A percentile compares a stretch with the other conserved stretches of the same genome.
Conservation (phyloP, 1,284 basidiomycete genomes). For the Ganoderma multipileum region DNA sequence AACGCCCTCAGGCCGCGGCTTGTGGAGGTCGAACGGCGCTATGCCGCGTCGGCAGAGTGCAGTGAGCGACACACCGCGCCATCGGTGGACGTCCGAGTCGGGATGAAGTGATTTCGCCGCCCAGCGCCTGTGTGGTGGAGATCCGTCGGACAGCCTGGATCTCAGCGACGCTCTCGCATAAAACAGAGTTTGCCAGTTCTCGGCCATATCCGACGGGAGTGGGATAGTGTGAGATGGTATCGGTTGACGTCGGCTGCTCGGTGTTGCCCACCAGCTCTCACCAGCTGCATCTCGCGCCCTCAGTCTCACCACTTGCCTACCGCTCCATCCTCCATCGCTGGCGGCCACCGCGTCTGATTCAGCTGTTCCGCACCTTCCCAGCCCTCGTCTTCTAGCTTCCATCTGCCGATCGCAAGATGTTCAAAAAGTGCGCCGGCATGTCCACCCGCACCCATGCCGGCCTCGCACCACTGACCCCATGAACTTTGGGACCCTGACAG, state of each 20-base stretch:
- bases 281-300: not conserved
- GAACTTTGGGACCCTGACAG: conserved; percentile 49
- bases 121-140: not conserved
- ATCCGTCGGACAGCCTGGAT: not conserved
- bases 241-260: not conserved
- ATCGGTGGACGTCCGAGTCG: too few species aligned
- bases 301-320: not conserved
- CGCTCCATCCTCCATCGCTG: not conserved
- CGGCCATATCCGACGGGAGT: not conserved
- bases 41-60: too few species aligned
- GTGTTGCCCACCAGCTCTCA: not conserved
- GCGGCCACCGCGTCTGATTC: not conserved
- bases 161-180: conserved; percentile 3
- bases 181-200: not conserved
- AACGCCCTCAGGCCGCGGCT: too few species aligned
- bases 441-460: not conserved
- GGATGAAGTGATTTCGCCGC: not conserved
- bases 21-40: too few species aligned
- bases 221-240: not conserved
- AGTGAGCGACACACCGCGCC: too few species aligned
- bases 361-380: not conserved
- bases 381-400: not conserved
- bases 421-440: conserved; percentile 59
- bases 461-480: conserved; percentile 13
- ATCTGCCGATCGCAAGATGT: conserved; percentile 40